Evolutionary conservation across 192 early-diverging fungal species (phyloP).

Genomic region (Cetraspora pellucida): DNA sequence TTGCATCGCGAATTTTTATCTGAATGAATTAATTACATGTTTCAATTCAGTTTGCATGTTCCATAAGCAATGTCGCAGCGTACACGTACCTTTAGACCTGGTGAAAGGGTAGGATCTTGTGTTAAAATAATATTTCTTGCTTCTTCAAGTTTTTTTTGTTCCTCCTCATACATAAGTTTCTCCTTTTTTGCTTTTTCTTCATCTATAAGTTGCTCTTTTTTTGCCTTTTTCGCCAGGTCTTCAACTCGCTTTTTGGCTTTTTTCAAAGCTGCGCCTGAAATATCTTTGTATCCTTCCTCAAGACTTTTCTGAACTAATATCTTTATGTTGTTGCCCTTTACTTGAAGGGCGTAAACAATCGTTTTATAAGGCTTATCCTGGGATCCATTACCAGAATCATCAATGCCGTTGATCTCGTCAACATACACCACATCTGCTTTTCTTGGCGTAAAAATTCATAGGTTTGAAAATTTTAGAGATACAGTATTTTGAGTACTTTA

Average conservation of each 20-base stretch:
- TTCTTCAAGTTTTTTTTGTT: constrained; percentile 76
- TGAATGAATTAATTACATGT: constrained; percentile 32
- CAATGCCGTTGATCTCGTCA: constrained; percentile 83
- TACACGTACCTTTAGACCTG: constrained; percentile 61
- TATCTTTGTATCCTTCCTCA: constrained; percentile 72
- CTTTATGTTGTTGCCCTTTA: constrained; percentile 52
- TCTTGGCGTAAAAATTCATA: not conserved
- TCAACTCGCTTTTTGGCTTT: constrained; percentile 81
- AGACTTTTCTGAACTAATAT: constrained; percentile 72
- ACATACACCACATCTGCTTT: constrained; percentile 53
- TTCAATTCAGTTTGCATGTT: not conserved
- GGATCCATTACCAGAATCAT: constrained; percentile 77
- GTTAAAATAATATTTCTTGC: constrained; percentile 80
- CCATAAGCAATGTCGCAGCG: not conserved
- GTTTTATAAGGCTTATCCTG: constrained; percentile 79
- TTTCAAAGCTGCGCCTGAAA: constrained; percentile 90
- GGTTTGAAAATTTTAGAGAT: too few species aligned
- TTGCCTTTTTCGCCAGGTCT: constrained; percentile 68
- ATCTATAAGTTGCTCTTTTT: constrained; percentile 80
- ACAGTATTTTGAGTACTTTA: too few species aligned
- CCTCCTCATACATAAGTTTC: constrained; percentile 73
- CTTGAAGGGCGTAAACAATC: constrained; percentile 69
- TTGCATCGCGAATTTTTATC: constrained; percentile 78
- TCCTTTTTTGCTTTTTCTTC: constrained; percentile 69
- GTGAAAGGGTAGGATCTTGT: constrained; percentile 73